Base-by-base conservation (phyloP, 2,329 filamentous ascomycete species). In the Dactylellina drechsleri region DNA sequence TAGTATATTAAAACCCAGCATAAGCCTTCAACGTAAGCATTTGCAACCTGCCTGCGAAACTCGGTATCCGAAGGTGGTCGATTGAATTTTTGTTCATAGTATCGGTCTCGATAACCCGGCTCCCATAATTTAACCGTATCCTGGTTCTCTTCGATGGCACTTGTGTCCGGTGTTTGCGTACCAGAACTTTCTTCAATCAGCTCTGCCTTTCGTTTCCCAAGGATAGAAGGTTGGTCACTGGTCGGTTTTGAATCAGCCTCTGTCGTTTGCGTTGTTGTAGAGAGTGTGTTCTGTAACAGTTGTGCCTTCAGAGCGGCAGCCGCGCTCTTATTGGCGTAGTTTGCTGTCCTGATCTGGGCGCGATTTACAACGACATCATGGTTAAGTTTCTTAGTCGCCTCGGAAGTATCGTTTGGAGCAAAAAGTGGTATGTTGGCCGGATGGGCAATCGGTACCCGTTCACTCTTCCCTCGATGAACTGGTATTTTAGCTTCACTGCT, bases 1-100 rank as follows among this genome's bases (percentile, higher is more conserved):
- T 99, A 99, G 83, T 99, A 99, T 41, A 93, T 85, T 59, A 99
- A 84, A 45, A 99, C 95, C 95, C 96, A 99, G 20, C 91, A 91
- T 8, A 99, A 86, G 41, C 95, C 95, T 84, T 98, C 93, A 12
- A 94, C 93, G 81, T 99, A 99, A n/a, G 92, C 88, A 64, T 89
- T 88, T 41, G 91, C 95, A 67, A 99, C 96, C 80, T 92, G 88
- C 82, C 93, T 91, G 94, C 91, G 82, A 98, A 98, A 60, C 89
- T 91, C 57, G 91, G 85, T 75, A 81, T 99, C 91, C 62, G 90
- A 87, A 1, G 92, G 89, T 71, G 91, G 89, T 54, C 92, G 92
- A 58, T 92, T 86, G 80, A 99, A 99, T 81, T 99, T 99, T 81
- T 97, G 92, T 81, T 97, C 91, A 81, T 99, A 99, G 82, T 99